Base-by-base conservation (phyloP, 2,329 filamentous ascomycete species). In the Penicillium sp. region DNA sequence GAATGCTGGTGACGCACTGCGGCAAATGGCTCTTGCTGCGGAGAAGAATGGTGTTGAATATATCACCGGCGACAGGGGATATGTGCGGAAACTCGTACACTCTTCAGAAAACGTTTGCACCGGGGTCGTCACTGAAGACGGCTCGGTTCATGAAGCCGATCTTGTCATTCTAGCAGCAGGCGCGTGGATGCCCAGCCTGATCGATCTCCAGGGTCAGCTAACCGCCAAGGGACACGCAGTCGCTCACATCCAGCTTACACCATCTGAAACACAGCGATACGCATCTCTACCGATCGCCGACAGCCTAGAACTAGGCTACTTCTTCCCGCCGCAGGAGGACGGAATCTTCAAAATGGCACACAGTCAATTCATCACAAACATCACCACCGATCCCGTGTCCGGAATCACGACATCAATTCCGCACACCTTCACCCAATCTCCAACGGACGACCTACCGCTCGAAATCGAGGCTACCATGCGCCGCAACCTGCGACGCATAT, bases 331-430 rank as follows among this genome's bases (percentile, higher is more conserved):
- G 5, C 55, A 48, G 24, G 23, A 67, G 3, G 71, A 79, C 30
- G 78, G 80, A 1, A 71, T 80, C 2, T 74, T 87, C 58, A 87
- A 87, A 66, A 84, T 85, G 71, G 85, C 83, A 58, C 83, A 83
- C 63, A 77, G 84, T 50, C 76, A 79, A 20, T 83, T 81, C 55
- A 81, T 86, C 64, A 82, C 77, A 42, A 85, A 85, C 64, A 80
- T 76, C 6, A 66, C 43, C 16, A 57, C 24, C 6, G 46, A 51
- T 23, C 33, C 55, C 8, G 46, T 52, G 3, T 48, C 55, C 0
- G 49, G 49, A 23, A 52, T 57, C 2, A 57, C 55, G 1, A 57
- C 55, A 3, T 57, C 55, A 9, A 35, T 57, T 3, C 55, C 55
- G 0, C 55, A 57, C 16, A 57, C 55, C 0, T 57, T 57, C 7